These are phyloP conservation scores for Atkinsonella texensis DNA, from an alignment of 2,329 filamentous ascomycete species.

Conservation along the genomic window DNA sequence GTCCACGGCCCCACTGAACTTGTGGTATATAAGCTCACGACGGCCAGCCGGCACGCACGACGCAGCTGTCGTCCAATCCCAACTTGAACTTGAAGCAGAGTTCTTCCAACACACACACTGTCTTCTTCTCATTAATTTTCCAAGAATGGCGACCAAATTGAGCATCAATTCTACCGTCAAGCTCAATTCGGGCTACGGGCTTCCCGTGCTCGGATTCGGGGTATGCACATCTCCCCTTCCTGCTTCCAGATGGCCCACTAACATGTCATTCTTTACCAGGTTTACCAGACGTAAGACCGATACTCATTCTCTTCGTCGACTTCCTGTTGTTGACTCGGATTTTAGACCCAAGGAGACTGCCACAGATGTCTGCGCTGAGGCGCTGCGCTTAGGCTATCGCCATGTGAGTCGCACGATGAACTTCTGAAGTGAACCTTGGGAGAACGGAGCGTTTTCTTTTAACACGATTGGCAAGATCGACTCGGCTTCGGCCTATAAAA, in stretches of 20 bases:
- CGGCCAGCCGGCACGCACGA: too few species aligned
- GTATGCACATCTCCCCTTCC: slow-evolving; percentile 23
- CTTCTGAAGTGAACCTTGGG: too few species aligned
- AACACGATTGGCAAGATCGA: slow-evolving; percentile 28
- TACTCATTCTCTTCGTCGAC: background rate
- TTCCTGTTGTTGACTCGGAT: background rate
- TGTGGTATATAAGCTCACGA: too few species aligned
- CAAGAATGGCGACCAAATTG: slow-evolving; percentile 34
- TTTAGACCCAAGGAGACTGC: slow-evolving; percentile 18
- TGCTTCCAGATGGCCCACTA: background rate
- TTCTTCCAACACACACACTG: background rate
- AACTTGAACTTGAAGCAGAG: background rate
- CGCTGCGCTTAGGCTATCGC: slow-evolving; percentile 39
- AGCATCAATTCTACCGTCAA: slow-evolving; percentile 35
- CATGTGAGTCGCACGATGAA: slow-evolving; percentile 25
- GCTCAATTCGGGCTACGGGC: slow-evolving; percentile 41
- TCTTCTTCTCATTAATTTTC: slow-evolving; percentile 6
- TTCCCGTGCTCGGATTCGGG: slow-evolving; percentile 41
- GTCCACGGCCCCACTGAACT: too few species aligned
- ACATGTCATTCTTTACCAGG: slow-evolving; percentile 19
- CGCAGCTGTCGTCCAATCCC: too few species aligned
- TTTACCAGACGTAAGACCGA: slow-evolving; percentile 37
- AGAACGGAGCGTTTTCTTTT: too few species aligned
- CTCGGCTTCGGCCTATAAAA: slow-evolving; percentile 38
- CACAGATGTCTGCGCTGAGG: slow-evolving; percentile 29